These are phyloP conservation scores for Phaeosphaeria sp. DNA, from an alignment of 2,329 filamentous ascomycete genomes.

Conservation along the genomic window DNA sequence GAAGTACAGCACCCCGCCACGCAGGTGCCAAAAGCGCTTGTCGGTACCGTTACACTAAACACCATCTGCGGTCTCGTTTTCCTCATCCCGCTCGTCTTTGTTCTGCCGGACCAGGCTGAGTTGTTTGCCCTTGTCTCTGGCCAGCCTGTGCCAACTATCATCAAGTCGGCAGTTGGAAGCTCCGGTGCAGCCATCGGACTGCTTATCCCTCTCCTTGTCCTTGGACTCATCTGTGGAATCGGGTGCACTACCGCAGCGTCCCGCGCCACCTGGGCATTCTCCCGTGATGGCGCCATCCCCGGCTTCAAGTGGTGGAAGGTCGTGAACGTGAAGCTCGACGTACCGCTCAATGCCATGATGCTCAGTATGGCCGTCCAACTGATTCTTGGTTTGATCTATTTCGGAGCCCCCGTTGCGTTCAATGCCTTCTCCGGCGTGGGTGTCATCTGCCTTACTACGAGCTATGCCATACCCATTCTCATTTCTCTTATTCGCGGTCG, in stretches of 20 bases:
- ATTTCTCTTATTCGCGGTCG: conserved; percentile 68
- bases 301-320: conserved; percentile 66
- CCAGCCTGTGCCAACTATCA: conserved; percentile 70
- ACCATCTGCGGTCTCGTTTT: conserved; percentile 70
- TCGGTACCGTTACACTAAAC: conserved; percentile 70
- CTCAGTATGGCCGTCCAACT: conserved; percentile 71
- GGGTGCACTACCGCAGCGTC: conserved; percentile 73
- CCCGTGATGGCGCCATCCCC: conserved; percentile 73
- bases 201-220: conserved; percentile 68
- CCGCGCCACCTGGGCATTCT: conserved; percentile 72
- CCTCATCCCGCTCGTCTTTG: conserved; percentile 72
- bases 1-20: conserved; percentile 70
- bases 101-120: conserved; percentile 66
- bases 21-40: conserved; percentile 77
- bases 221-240: conserved; percentile 71
- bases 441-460: conserved; percentile 72
- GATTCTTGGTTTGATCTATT: conserved; percentile 70
- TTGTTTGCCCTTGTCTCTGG: conserved; percentile 62
- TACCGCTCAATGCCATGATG: conserved; percentile 76
- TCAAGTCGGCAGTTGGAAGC: conserved; percentile 67
- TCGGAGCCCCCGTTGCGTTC: conserved; percentile 73
- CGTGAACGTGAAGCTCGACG: conserved; percentile 67
- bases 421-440: conserved; percentile 74
- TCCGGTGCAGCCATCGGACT: conserved; percentile 68
- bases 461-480: conserved; percentile 71